phyloP scores from a whole-genome alignment of 345 rosid species.

The Draba incana region DNA sequence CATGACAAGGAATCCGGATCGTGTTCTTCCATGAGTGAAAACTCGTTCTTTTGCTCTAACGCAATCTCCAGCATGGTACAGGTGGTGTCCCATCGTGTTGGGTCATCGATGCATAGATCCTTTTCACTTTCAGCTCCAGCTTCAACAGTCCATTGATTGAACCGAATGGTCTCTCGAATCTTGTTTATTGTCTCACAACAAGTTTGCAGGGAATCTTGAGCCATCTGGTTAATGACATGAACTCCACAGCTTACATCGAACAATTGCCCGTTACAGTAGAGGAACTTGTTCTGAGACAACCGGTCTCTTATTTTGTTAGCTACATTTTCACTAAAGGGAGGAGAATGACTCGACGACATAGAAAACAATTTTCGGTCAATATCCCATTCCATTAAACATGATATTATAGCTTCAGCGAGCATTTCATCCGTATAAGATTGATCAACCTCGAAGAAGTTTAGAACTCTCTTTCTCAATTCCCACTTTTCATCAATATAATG shows the following conservation, averaged over 20 bases:
- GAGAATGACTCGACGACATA: conserved; percentile 57
- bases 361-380: conserved; percentile 76
- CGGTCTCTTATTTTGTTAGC: conserved; percentile 64
- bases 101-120: conserved; percentile 56
- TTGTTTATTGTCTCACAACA: conserved; percentile 48
- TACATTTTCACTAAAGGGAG: conserved; percentile 48
- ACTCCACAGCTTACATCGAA: conserved; percentile 68
- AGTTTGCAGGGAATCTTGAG: conserved; percentile 56
- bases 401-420: conserved; percentile 65
- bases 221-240: conserved; percentile 64
- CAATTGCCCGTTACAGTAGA: conserved; percentile 64
- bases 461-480: conserved; percentile 61
- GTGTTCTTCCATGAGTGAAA: conserved; percentile 51
- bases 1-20: conserved; percentile 46
- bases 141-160: conserved; percentile 49
- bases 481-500: conserved; percentile 72
- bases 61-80: conserved; percentile 69
- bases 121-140: conserved; percentile 49
- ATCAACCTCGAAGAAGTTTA: conserved; percentile 59
- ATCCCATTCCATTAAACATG: conserved; percentile 84
- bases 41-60: conserved; percentile 50
- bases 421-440: conserved; percentile 60
- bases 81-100: conserved; percentile 65
- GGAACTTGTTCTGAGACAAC: conserved; percentile 68
- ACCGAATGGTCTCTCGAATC: conserved; percentile 59